A percentile compares a stretch with the other conserved stretches of the same genome.
These are phyloP conservation scores for Trichoderma asperelloides DNA, from an alignment of 495 filamentous ascomycete genomes.

Conservation along the genomic window DNA sequence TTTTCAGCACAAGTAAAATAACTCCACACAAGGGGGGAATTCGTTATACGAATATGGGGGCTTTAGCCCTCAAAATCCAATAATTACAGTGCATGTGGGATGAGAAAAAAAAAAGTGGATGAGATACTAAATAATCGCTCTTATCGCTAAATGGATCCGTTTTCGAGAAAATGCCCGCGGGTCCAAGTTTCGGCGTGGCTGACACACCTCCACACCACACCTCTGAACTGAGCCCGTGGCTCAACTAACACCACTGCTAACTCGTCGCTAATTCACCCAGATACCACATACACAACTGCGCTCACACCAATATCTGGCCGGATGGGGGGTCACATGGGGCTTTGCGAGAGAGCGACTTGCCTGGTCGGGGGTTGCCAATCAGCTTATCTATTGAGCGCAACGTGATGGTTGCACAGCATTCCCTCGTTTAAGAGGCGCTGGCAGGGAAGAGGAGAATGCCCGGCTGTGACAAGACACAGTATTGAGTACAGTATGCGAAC, in stretches of 20 bases:
- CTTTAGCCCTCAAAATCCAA: not conserved
- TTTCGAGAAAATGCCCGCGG: not conserved
- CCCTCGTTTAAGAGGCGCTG: not conserved
- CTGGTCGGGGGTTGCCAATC: not conserved
- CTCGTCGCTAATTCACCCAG: not conserved
- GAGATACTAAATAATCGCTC: not conserved
- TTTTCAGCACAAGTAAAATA: not conserved
- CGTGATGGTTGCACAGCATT: slow-evolving; percentile 10
- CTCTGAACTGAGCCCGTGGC: too few relatives aligned
- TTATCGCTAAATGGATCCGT: not conserved
- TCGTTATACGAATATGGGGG: not conserved
- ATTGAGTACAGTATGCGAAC: not conserved
- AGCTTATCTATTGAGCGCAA: not conserved
- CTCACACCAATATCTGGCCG: not conserved
- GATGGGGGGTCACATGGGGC: slow-evolving; percentile 5
- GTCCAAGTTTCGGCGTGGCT: not conserved
- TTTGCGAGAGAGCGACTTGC: not conserved
- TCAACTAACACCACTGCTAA: not conserved
- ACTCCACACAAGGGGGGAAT: not conserved
- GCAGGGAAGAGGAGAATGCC: not conserved
- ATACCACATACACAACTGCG: not conserved
- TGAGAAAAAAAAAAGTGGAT: not conserved
- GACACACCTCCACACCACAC: not conserved
- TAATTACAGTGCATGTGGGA: not conserved
- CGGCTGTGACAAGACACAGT: not conserved